Evolutionary conservation across 2,329 filamentous ascomycete species (phyloP).

Genomic region (Cercospora citrullina): DNA sequence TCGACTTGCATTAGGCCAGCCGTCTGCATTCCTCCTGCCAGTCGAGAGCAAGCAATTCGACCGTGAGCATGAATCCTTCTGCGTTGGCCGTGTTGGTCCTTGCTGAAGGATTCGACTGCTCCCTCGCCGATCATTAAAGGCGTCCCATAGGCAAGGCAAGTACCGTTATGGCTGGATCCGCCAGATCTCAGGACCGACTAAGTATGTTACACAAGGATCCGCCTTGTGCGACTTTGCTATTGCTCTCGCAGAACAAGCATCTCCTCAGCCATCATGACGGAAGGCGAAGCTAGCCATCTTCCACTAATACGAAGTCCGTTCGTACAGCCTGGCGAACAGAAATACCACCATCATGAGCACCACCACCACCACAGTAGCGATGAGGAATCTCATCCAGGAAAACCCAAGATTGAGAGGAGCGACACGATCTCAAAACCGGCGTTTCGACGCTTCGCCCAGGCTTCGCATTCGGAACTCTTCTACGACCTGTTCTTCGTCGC

Average conservation of each 20-base stretch:
- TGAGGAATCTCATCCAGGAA: background rate
- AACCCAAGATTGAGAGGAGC: background rate
- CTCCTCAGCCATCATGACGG: background rate
- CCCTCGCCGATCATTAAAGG: background rate
- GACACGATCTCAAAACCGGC: constrained; percentile 29
- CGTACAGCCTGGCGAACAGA: constrained; percentile 7
- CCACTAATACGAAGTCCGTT: constrained; percentile 14
- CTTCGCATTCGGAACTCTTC: constrained; percentile 58
- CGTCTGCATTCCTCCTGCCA: background rate
- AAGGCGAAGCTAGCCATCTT: constrained; percentile 13
- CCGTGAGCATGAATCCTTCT: background rate
- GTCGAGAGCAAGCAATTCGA: background rate
- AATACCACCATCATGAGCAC: background rate
- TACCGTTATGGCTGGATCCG: constrained; percentile 1
- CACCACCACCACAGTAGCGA: constrained; percentile 1
- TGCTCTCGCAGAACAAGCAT: background rate
- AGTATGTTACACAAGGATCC: background rate
- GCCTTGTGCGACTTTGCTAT: background rate
- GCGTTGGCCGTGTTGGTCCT: constrained; percentile 1
- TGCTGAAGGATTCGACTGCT: background rate
- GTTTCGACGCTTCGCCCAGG: constrained; percentile 49
- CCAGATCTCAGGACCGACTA: background rate
- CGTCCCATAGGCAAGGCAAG: background rate
- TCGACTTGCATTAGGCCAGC: background rate
- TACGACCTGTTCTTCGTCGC: constrained; percentile 65